Percentiles rank a stretch among this genome's conserved stretches.
Conservation (phyloP, 768 basidiomycete species). For the Macrolepiota albuminosa region DNA sequence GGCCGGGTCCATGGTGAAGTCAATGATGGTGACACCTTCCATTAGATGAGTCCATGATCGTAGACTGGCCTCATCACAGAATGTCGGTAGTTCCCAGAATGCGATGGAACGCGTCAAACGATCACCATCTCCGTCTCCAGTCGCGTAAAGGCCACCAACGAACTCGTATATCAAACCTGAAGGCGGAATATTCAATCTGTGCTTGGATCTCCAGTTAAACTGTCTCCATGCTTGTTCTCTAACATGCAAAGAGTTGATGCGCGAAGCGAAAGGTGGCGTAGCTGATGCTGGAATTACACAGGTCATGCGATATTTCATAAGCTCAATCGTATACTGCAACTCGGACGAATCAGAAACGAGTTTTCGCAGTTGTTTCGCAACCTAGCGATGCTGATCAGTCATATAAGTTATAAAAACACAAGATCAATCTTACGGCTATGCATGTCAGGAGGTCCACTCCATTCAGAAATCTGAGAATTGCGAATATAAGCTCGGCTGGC, state of each 20-base stretch:
- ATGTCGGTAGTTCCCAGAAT: constrained; percentile 43
- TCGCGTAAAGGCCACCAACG: constrained; percentile 45
- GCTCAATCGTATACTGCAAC: constrained; percentile 46
- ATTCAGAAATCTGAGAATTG: constrained; percentile 29
- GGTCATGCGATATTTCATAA: constrained; percentile 41
- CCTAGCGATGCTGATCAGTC: constrained; percentile 22
- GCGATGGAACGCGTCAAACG: constrained; percentile 40
- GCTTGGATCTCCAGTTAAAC: constrained; percentile 32
- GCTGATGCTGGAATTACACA: constrained; percentile 27
- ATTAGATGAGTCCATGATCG: constrained; percentile 41
- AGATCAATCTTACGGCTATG: constrained; percentile 20
- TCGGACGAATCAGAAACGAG: constrained; percentile 38
- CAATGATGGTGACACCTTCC: constrained; percentile 38
- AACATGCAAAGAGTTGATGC: constrained; percentile 35
- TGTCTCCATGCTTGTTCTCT: constrained; percentile 47
- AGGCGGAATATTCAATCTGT: constrained; percentile 34
- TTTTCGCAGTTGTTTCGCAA: constrained; percentile 32
- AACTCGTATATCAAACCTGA: constrained; percentile 49
- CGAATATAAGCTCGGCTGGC: constrained; percentile 35
- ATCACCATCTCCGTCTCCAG: constrained; percentile 40
- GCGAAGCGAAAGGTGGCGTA: constrained; percentile 30
- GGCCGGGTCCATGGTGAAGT: constrained; percentile 55
- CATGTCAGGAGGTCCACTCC: constrained; percentile 31
- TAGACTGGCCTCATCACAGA: constrained; percentile 19
- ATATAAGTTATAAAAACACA: not conserved